Evolutionary conservation across 345 rosid species (phyloP), one percentile per base, ranked within the genome.

Genomic region (Luvunga scandens): DNA sequence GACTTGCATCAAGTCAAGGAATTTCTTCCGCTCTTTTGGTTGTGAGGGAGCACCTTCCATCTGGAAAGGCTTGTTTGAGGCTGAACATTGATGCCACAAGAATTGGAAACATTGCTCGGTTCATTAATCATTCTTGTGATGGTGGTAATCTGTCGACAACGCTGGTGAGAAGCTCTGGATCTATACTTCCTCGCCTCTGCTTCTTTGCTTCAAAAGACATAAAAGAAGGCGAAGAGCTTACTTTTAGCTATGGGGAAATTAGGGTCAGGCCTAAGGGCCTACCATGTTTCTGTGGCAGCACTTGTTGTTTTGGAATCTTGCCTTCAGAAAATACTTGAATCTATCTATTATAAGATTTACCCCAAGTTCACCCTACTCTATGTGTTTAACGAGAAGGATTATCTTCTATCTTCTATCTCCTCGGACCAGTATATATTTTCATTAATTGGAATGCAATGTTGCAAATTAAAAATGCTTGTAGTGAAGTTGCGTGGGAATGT

Each of bases 51-150:
- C 94, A 92, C 87, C 94, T 93, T 34, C 99, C 96, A 38, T 92
- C 98, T 2, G 88, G 94, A 61, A 87, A 90, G 77, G 94, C 97
- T 56, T 95, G 96, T 82, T 82, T 93, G 79, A 89, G 99, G 81
- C 79, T 95, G 60, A 95, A 95, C 84, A 88, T 93, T 0, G 96
- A 93, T 73, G 97, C 97, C 80, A 95, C 99, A 4, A 81, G 85
- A 61, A 83, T 87, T 0, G 98, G 98, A 56, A 95, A 95, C 33
- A 81, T 92, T 27, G 93, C 93, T 19, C 85, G 97, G 70, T 92
- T 93, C 84, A 86, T 95, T 24, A 95, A 93, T 88, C 99, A 92
- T 85, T 95, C 98, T 57, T 95, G 98, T 72, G 98, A 92, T 27
- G 96, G 98, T 0, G 97, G 96, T 38, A 92, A 93, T 77, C 87